Percentiles rank a stretch among this genome's conserved stretches.
These are phyloP conservation scores for Coemansia sp. DNA, from an alignment of 192 early-diverging fungal genomes.

Conservation along the genomic window DNA sequence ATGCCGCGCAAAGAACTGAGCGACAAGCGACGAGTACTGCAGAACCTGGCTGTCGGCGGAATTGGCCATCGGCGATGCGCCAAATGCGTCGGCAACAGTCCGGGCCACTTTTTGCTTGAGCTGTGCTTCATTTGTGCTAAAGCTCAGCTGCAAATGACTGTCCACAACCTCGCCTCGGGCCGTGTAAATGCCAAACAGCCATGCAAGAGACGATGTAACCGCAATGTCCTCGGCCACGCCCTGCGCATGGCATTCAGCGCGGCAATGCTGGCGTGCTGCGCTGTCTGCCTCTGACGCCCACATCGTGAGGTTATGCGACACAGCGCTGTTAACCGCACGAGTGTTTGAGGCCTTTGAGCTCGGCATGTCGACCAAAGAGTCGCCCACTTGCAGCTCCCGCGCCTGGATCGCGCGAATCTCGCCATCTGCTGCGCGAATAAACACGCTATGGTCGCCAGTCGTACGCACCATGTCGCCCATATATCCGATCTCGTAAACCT, in stretches of 20 bases:
- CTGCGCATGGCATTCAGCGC: slow-evolving; percentile 15
- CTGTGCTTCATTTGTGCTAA: slow-evolving; percentile 12
- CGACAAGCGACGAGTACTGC: slow-evolving; percentile 17
- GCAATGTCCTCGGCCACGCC: slow-evolving; percentile 22
- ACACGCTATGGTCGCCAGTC: slow-evolving; percentile 56
- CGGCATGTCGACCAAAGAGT: slow-evolving; percentile 47
- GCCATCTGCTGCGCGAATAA: slow-evolving; percentile 28
- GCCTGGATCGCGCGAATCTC: slow-evolving; percentile 37
- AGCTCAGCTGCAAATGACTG: slow-evolving; percentile 6
- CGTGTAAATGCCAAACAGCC: slow-evolving; percentile 37
- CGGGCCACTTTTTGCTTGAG: slow-evolving; percentile 3
- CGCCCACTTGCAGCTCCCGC: slow-evolving; percentile 42
- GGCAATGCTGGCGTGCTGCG: slow-evolving; percentile 7
- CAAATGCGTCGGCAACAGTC: slow-evolving; percentile 16
- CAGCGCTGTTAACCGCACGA: neutral
- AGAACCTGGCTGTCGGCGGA: neutral
- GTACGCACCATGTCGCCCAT: slow-evolving; percentile 47
- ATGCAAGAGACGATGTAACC: slow-evolving; percentile 12
- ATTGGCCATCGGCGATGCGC: neutral
- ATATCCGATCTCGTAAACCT: slow-evolving; percentile 48
- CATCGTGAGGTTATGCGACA: slow-evolving; percentile 1
- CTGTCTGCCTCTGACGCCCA: slow-evolving; percentile 12
- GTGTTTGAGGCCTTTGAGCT: slow-evolving; percentile 14
- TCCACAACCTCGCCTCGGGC: slow-evolving; percentile 9
- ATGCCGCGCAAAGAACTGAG: slow-evolving; percentile 34